Base-by-base conservation (phyloP, 140 eudicot species). In the Flaveria floridana region DNA sequence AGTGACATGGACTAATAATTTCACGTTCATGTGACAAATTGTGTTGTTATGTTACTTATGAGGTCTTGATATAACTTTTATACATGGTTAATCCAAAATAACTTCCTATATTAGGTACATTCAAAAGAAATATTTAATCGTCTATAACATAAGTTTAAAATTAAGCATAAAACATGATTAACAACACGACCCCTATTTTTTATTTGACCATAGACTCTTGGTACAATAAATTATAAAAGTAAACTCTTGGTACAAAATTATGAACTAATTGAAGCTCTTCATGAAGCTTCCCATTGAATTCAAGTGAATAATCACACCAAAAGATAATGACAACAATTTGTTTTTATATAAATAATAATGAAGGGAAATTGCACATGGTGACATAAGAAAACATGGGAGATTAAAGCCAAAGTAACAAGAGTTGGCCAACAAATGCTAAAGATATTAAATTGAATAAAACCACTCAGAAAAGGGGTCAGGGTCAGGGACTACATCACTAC, bases 391-490 rank as follows among this genome's bases (percentile, higher is more conserved):
- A 66, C 79, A 55, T 67, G 25, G 63, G 65, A 59, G 72, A 78
- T 70, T 70, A 71, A 71, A 71, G 72, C 77, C 82, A 71, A 78
- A 23, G 75, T 66, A 79, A 73, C 76, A 79, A 65, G 53, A 57
- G 73, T 71, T 69, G 82, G 81, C 76, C 81, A 58, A 46, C 76
- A 59, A 77, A 52, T 56, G 76, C 59, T 71, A 30, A 78, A 73
- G 71, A 80, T 68, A 74, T 47, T 61, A 61, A 74, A 61, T 67
- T 80, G 75, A 74, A 47, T 68, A 74, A 50, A 58, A 74, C 80
- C 67, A 80, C 80, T 68, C 61, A 80, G 28, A 74, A 67, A 79
- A 80, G 16, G 71, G 67, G 83, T 58, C 80, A 74, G 72, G 58
- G 20, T 26, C 56, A 44, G 55, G 81, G 81, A 21, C 58, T 72